Evolutionary conservation across 345 rosid genomes (phyloP), one percentile per base, ranked within the genome.

Genomic region (Linum lewisii): DNA sequence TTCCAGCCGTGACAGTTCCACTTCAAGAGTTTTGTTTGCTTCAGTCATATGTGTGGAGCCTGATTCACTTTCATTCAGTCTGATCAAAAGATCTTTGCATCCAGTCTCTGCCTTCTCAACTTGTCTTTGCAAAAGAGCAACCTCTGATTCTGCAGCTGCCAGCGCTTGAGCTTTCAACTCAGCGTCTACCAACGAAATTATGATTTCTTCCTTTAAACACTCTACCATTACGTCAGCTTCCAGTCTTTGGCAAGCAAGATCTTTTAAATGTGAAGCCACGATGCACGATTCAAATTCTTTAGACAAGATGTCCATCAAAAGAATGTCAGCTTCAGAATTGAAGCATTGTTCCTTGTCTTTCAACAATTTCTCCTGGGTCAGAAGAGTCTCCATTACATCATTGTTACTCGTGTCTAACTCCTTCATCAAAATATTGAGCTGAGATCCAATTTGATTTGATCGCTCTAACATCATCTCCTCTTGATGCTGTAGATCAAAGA

Each of bases 401-500:
- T 63, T 60, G 64, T 81, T 81, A 64, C 80, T 82, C 60, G 72
- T 63, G 74, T 89, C 84, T 71, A 93, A 67, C 55, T 89, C 99
- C 72, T 85, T 85, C 72, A 79, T 77, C 59, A 93, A 71, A 81
- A 62, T 57, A 60, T 91, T 75, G 69, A 93, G 95, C 61, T 87
- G 87, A 65, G 87, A 82, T 63, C 89, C 94, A 71, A 93, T 83
- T 66, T 74, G 61, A 68, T 83, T 79, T 65, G 84, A 84, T 74
- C 95, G 85, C 74, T 93, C 82, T 73, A 93, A 70, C 97, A 89
- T 87, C 73, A 73, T 61, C 78, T 93, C 95, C 75, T 93, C 99
- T 63, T 82, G 99, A 72, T 69, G 66, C 78, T 83, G 95, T 38
- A 93, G 63, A 42, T 77, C 82, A 58, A 67, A 73, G 69, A 85